Evolutionary conservation across 345 rosid species (phyloP), one percentile per base, ranked within the genome.

Genomic region (Gossypium ekmanianum): DNA sequence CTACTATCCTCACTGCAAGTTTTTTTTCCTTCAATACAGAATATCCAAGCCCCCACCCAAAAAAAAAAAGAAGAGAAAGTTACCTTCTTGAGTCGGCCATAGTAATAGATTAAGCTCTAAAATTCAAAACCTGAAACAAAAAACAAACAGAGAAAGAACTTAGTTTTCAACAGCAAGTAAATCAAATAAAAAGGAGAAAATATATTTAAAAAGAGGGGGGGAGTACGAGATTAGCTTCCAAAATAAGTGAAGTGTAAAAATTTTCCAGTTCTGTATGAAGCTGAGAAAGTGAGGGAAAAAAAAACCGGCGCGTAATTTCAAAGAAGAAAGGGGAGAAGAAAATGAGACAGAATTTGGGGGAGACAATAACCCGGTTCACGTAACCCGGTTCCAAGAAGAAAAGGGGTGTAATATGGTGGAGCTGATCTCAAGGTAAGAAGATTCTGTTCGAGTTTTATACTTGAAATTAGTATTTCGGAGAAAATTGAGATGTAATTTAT

Each of bases 1-100:
- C 85, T 74, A 24, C 45, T 64, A 82, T 90, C 94, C 81, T 90
- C 93, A 79, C 98, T 93, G 86, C 6, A 29, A 66, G n/a, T 29
- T 52, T 52, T 2, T 45, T 14, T 66, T 52, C 16, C 3, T 64
- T n/a, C 20, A 3, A 9, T 17, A 64, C 44, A 9, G 7, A 17
- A 10, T 17, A 47, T 47, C 50, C 58, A 16, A 68, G 20, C 20
- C 20, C 20, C 20, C 20, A 9, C 1, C 0, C 9, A 0, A 44
- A 47, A 2, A 45, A 6, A 2, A 12, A 20, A 44, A 22, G 4
- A 2, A 14, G 14, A 68, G 3, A 1, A 2, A 1, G 2, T 22
- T 45, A 68, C 72, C 72, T 20, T 10, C 12, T 11, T 18, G 51
- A 71, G 8, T 55, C n/a, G 34, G 39, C 13, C 72, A 68, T 50